These are phyloP conservation scores for Verruconis gallopava DNA, from an alignment of 2,329 filamentous ascomycete genomes.

Conservation along the genomic window DNA sequence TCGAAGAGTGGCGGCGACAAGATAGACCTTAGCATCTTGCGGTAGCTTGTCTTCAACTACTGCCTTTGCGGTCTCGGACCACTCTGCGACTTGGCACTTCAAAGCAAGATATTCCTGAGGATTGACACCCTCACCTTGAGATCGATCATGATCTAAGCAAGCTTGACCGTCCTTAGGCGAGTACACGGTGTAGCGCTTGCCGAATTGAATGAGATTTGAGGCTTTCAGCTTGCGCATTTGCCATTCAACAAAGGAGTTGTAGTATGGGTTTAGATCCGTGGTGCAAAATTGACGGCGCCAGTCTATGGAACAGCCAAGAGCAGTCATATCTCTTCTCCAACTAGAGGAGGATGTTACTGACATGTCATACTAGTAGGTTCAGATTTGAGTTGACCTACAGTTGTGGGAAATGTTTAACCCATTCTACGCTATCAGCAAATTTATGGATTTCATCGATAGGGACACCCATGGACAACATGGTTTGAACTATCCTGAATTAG, in stretches of 20 bases:
- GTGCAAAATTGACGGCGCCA: slow-evolving; percentile 91
- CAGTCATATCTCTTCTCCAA: slow-evolving; percentile 67
- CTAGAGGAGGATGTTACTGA: too few relatives aligned
- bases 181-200: slow-evolving; percentile 88
- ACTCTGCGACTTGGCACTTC: slow-evolving; percentile 84
- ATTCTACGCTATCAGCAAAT: slow-evolving; percentile 83
- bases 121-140: slow-evolving; percentile 65
- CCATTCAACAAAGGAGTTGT: slow-evolving; percentile 90
- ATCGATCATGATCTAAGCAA: slow-evolving; percentile 78
- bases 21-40: slow-evolving; percentile 65
- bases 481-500: too few relatives aligned
- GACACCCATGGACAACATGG: slow-evolving; percentile 85
- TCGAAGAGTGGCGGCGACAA: slow-evolving; percentile 81
- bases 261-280: slow-evolving; percentile 93
- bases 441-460: slow-evolving; percentile 79
- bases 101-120: slow-evolving; percentile 88
- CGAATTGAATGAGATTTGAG: slow-evolving; percentile 84
- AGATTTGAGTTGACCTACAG: too few relatives aligned
- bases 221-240: slow-evolving; percentile 91
- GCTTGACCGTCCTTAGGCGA: slow-evolving; percentile 79
- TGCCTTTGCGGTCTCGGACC: slow-evolving; percentile 63
- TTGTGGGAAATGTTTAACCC: slow-evolving; percentile 87
- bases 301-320: slow-evolving; percentile 77
- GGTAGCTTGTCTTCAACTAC: slow-evolving; percentile 67
- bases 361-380: too few relatives aligned